Base-by-base conservation (phyloP, 768 basidiomycete species). In the Cytidiella melzeri region DNA sequence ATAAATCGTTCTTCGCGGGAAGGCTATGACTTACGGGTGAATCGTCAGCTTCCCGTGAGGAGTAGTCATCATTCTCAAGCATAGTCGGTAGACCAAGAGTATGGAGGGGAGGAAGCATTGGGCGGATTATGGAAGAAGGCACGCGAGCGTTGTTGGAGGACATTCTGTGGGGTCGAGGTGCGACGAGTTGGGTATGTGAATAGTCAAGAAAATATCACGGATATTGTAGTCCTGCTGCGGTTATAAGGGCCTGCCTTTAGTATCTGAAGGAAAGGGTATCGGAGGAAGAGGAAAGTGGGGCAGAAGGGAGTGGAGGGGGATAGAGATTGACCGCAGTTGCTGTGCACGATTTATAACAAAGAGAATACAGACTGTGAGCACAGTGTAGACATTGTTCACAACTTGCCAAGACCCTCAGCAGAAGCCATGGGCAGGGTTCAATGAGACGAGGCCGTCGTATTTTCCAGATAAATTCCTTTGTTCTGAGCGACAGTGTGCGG, bases 21-120 rank as follows among this genome's bases (percentile, higher is more conserved):
- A 15, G 28, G n/a, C 6, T 19, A 18, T 5, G 5, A 48, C 47
- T 42, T 21, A 54, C 48, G 42, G 18, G 49, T 37, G 28, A 24
- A 47, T 34, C 39, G 41, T 43, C n/a, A 27, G 25, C 28, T 21
- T 43, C 50, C 10, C 27, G 13, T 40, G 44, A 52, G 15, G 45
- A 19, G 28, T 18, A 10, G 13, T 24, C 45, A 11, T 30, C 15
- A 23, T 10, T 24, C 4, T 7, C 39, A 10, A 41, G 21, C 19
- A 21, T 27, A 19, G 28, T 47, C 51, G 63, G 55, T 5, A 80
- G 69, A 46, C 73, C 61, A 48, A 80, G 74, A 9, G 75, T 64
- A 48, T 68, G 75, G 10, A 82, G 68, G 10, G 80, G 67, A 12
- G 80, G 80, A 11, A 82, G 74, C 1, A 71, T 75, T 20, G 78